These are phyloP conservation scores for Cyclocybe cylindracea DNA, from an alignment of 768 basidiomycete genomes.

Conservation along the genomic window DNA sequence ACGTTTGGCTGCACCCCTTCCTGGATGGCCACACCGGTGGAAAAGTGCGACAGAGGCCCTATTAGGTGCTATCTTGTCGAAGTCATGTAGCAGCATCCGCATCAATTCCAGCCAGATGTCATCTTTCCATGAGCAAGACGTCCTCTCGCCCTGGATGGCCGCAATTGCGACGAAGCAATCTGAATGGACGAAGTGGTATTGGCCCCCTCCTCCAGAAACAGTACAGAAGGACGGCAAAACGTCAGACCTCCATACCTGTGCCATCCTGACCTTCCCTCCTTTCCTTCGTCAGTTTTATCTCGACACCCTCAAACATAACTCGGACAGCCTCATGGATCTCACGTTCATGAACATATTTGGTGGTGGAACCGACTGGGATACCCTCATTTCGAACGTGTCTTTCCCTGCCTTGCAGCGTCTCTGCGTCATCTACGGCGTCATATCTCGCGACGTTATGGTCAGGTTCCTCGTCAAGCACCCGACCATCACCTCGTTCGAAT, in stretches of 20 bases:
- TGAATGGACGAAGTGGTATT: constrained; percentile 14
- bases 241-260: constrained; percentile 5
- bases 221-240: not conserved
- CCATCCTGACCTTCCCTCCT: constrained; percentile 17
- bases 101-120: constrained; percentile 12
- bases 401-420: constrained; percentile 13
- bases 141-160: constrained; percentile 4
- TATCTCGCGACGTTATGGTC: constrained; percentile 14
- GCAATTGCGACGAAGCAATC: constrained; percentile 1
- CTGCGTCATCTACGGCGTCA: constrained; percentile 12
- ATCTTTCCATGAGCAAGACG: constrained; percentile 10
- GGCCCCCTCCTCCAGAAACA: constrained; percentile 2
- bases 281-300: constrained; percentile 20
- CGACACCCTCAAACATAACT: constrained; percentile 11
- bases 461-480: constrained; percentile 19
- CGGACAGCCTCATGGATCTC: constrained; percentile 8
- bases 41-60: constrained; percentile 5
- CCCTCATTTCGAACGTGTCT: constrained; percentile 10
- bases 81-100: constrained; percentile 9
- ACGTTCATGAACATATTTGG: constrained; percentile 19
- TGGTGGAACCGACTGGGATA: constrained; percentile 17
- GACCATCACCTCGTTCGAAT: constrained; percentile 10
- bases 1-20: constrained; percentile 5
- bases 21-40: constrained; percentile 3
- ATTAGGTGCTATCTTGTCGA: constrained; percentile 9